These are phyloP conservation scores for Chaetomiaceae sp. DNA, from an alignment of 2,329 filamentous ascomycete species.

Conservation along the genomic window DNA sequence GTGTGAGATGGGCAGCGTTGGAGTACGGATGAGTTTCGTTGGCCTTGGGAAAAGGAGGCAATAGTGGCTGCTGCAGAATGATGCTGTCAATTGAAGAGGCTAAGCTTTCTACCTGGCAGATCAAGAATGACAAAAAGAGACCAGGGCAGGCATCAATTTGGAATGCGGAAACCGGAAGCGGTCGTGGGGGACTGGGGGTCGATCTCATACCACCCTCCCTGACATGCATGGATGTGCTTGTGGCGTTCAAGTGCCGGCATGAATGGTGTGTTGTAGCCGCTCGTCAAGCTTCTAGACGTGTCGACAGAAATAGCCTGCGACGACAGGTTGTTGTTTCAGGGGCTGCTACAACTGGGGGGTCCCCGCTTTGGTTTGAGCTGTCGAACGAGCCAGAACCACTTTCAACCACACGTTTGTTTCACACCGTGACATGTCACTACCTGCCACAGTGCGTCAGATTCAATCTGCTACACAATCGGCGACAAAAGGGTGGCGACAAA, in stretches of 20 bases:
- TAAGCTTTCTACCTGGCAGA: neutral
- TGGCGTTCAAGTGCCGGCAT: neutral
- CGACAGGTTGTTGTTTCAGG: neutral
- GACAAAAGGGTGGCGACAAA: neutral
- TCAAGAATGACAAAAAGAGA: neutral
- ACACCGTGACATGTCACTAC: neutral
- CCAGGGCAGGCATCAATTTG: neutral
- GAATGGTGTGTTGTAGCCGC: neutral
- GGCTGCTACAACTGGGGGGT: neutral
- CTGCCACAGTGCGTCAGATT: neutral
- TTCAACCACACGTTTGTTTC: neutral
- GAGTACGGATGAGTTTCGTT: no score
- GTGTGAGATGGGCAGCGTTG: neutral
- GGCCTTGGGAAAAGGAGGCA: neutral
- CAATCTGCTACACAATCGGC: neutral
- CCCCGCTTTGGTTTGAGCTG: neutral
- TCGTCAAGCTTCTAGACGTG: neutral
- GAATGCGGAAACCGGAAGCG: no score
- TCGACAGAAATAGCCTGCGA: neutral
- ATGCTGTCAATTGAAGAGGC: neutral
- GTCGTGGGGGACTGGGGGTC: no score
- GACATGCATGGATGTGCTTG: no score
- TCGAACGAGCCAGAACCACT: no score
- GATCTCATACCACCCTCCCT: neutral
- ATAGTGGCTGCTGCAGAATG: neutral